Conservation (phyloP, 73 alveolate genomes). For the Uronychia setigera region DNA sequence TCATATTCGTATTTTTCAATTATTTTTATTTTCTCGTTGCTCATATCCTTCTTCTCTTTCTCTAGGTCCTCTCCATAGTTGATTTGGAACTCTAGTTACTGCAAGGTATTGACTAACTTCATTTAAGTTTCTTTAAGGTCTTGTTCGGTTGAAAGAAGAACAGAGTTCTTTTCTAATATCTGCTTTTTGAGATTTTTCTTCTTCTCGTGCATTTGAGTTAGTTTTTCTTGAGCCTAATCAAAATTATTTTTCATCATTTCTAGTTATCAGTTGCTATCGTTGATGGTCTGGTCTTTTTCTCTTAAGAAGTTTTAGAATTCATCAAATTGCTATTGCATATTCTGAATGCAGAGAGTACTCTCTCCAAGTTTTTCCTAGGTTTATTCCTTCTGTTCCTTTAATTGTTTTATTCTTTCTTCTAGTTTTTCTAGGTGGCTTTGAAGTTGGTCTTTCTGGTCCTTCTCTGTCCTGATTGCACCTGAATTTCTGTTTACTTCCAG, state of each 20-base stretch:
- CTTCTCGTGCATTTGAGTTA: neutral
- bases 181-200: neutral
- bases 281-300: neutral
- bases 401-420: neutral
- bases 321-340: neutral
- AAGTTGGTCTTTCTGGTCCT: neutral
- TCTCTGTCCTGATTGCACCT: neutral
- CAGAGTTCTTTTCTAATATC: neutral
- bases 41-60: neutral
- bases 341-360: neutral
- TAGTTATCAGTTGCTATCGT: neutral
- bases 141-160: neutral
- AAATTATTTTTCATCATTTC: neutral
- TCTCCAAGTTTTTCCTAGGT: neutral
- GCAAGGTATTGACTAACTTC: neutral
- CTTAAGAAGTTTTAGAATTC: neutral
- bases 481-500: neutral
- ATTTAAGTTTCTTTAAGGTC: neutral
- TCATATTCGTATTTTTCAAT: neutral
- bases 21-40: neutral
- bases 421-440: neutral
- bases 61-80: neutral
- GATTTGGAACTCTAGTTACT: neutral
- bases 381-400: neutral
- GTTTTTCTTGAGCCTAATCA: neutral